Conservation (phyloP, 257 asterid genomes). For the Salvia miltiorrhiza region DNA sequence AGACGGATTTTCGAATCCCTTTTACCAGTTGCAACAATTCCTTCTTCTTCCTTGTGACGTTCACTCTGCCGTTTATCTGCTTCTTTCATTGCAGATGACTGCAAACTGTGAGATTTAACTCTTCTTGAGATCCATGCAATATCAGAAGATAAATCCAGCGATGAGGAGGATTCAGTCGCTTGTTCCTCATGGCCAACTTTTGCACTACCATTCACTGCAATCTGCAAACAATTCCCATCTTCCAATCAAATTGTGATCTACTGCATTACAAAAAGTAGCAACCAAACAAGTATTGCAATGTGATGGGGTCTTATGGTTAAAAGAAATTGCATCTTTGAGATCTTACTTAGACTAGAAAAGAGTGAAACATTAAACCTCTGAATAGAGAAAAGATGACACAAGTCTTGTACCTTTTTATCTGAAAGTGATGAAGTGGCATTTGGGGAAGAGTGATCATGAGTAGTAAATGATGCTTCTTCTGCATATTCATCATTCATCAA, state of each 20-base stretch:
- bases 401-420: conserved; percentile 43
- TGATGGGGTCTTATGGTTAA: too few relatives aligned
- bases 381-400: not conserved
- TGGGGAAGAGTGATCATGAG: conserved; percentile 66
- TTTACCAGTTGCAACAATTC: conserved; percentile 17
- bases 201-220: conserved; percentile 29
- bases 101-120: conserved; percentile 33
- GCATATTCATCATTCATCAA: conserved; percentile 62
- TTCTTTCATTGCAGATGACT: conserved; percentile 27
- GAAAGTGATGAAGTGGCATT: conserved; percentile 46
- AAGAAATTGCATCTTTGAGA: too few relatives aligned
- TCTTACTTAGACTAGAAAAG: too few relatives aligned
- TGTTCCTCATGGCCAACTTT: conserved; percentile 36
- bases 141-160: conserved; percentile 56
- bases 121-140: conserved; percentile 55
- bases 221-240: conserved; percentile 40
- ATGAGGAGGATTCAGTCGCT: conserved; percentile 42
- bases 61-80: conserved; percentile 15
- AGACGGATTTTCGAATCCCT: conserved; percentile 18
- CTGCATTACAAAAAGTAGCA: not conserved
- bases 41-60: conserved; percentile 12
- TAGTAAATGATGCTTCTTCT: conserved; percentile 66
- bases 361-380: too few relatives aligned
- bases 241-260: conserved; percentile 19
- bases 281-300: not conserved